phyloP scores from a whole-genome alignment of 305 asterid species.

The Solanum hybrid region DNA sequence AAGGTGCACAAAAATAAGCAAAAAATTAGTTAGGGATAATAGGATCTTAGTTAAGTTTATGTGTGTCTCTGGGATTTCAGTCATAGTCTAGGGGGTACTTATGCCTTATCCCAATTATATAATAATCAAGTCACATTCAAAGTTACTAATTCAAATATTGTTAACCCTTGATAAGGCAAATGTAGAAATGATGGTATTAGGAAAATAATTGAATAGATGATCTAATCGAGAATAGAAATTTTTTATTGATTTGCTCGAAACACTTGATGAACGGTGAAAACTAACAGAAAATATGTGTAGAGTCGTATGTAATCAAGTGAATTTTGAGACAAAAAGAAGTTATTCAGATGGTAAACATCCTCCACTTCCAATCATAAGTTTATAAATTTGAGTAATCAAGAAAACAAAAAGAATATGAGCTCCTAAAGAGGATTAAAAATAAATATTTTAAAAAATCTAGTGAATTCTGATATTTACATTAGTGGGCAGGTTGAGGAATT shows the following conservation, averaged over 20 bases:
- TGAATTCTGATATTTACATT: neutral
- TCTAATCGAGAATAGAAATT: neutral
- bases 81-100: no score
- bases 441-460: neutral
- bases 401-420: neutral
- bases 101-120: neutral
- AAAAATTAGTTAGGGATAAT: no score
- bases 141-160: neutral
- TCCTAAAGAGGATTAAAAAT: neutral
- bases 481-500: neutral
- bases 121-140: neutral
- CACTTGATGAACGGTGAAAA: neutral
- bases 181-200: neutral
- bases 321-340: neutral
- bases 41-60: no score
- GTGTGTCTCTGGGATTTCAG: no score
- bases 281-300: neutral
- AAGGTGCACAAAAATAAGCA: no score
- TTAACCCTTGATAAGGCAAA: neutral
- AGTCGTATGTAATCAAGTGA: slow-evolving; percentile 16
- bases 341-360: neutral
- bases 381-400: neutral
- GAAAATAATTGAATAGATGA: neutral
- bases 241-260: neutral
- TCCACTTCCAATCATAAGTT: neutral